A percentile compares a stretch with the other conserved stretches of the same genome.
Conservation (phyloP, 2,329 filamentous ascomycete genomes). For the Fusarium mundagurra region DNA sequence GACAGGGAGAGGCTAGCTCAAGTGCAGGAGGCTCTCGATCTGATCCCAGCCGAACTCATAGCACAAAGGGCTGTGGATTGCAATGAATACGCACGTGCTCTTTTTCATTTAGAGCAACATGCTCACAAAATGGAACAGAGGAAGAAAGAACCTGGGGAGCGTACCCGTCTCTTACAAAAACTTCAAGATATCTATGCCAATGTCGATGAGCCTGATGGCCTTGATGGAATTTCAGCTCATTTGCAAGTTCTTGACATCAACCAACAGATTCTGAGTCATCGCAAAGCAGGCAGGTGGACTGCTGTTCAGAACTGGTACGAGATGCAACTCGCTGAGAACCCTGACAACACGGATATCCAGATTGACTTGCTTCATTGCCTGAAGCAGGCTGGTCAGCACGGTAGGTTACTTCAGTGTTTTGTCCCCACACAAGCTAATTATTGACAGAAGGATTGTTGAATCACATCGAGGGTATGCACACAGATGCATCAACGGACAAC, state of each 20-base stretch:
- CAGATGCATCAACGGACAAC: conserved; percentile 61
- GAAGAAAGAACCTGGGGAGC: conserved; percentile 60
- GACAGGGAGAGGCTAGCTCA: conserved; percentile 61
- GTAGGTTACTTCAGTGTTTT: conserved; percentile 62
- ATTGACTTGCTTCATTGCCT: conserved; percentile 86
- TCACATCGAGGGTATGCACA: conserved; percentile 81
- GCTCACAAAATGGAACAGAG: conserved; percentile 64
- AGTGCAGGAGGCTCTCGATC: conserved; percentile 62
- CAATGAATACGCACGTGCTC: conserved; percentile 87
- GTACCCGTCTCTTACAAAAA: conserved; percentile 76
- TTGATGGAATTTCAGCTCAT: conserved; percentile 92
- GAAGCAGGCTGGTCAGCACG: conserved; percentile 94
- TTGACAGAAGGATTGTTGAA: conserved; percentile 81
- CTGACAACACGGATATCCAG: conserved; percentile 80
- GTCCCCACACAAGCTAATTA: conserved; percentile 31
- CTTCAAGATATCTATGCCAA: conserved; percentile 95
- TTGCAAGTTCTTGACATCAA: conserved; percentile 89
- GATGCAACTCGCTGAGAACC: conserved; percentile 82
- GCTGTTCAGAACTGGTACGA: conserved; percentile 99
- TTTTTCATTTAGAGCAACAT: conserved; percentile 96
- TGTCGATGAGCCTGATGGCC: conserved; percentile 96
- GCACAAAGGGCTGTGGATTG: conserved; percentile 91
- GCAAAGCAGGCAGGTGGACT: conserved; percentile 92
- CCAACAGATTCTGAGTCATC: conserved; percentile 91
- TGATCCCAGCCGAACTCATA: conserved; percentile 78